Evolutionary conservation across 2,329 filamentous ascomycete species (phyloP), one percentile per base, ranked within the genome.

Genomic region (Endocalyx cinctus): DNA sequence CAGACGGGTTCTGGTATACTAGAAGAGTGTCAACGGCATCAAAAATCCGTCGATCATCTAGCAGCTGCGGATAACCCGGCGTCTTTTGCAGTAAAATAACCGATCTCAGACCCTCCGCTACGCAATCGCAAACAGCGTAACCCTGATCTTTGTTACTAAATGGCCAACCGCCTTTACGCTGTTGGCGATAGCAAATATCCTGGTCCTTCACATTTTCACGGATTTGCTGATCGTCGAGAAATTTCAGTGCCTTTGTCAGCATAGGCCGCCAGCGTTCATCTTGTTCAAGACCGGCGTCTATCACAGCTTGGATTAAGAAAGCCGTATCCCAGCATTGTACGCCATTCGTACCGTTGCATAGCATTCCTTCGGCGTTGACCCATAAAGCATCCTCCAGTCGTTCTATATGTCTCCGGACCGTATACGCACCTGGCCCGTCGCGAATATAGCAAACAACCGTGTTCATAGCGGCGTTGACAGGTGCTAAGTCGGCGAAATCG

Each of bases 251-350:
- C 53, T 84, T 88, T 6, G 71, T 72, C 17, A 98, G 72, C 84
- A 96, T 94, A 0, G 84, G 80, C 25, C 74, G 76, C 79, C 86
- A 96, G 48, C 82, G 79, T 10, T 79, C 69, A 29, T 94, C 79
- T 18, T 80, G 66, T n/a, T 84, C 81, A 17, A 96, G 73, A 0
- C 85, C 87, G 6, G 86, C 81, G 30, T 87, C 85, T 33, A 87
- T 75, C 5, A 86, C 77, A 1, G 86, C 82, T 58, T 95, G 88
- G 20, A 96, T 87, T 13, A 83, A 66, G 54, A 97, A 97, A 1
- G 88, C 76, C 0, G 92, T 98, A 55, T 98, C 92, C 92, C 92
- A 98, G 44, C 81, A 84, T 60, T 98, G 92, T 2, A 97, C 89
- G n/a, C 92, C 92, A 48, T 98, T 97, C 7, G 92, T 98, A 23